These are phyloP conservation scores for Venturia pyrina DNA, from an alignment of 2,329 filamentous ascomycete species.

Conservation along the genomic window DNA sequence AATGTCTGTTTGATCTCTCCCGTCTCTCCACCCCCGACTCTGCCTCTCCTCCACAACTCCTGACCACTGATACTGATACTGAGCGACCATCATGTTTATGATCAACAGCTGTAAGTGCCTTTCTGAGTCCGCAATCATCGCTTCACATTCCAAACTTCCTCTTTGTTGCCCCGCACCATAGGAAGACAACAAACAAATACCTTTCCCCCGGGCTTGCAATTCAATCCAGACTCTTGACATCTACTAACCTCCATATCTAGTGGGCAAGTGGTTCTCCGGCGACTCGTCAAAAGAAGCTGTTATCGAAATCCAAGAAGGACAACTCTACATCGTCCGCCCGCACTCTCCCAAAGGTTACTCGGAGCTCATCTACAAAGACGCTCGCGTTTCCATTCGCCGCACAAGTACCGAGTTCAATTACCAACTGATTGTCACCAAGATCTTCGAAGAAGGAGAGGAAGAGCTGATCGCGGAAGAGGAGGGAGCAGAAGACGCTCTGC, in stretches of 20 bases:
- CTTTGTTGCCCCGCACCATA: not conserved
- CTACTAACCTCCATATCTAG: conserved; percentile 33
- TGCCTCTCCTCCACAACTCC: not conserved
- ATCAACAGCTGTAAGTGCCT: conserved; percentile 11
- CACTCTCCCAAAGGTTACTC: conserved; percentile 95
- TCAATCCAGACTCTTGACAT: not conserved
- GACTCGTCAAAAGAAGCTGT: conserved; percentile 85
- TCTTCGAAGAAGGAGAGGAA: conserved; percentile 95
- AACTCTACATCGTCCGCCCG: conserved; percentile 93
- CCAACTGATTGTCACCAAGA: conserved; percentile 89
- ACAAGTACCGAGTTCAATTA: conserved; percentile 96
- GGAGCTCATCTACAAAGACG: conserved; percentile 98
- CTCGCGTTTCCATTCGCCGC: conserved; percentile 78
- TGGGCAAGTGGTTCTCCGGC: conserved; percentile 86
- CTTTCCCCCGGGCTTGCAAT: not conserved
- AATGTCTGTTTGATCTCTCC: not conserved
- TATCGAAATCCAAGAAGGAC: conserved; percentile 88
- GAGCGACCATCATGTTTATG: conserved; percentile 11
- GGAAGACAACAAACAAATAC: conserved; percentile 9
- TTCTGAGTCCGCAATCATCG: not conserved
- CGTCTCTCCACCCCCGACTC: not conserved
- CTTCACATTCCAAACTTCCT: not conserved
- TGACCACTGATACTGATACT: not conserved
- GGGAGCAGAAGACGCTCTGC: conserved; percentile 65
- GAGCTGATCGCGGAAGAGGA: conserved; percentile 85